Percentiles rank a stretch among this genome's conserved stretches.
Conservation (phyloP, 1,284 basidiomycete species). For the Ceratobasidium sp. region DNA sequence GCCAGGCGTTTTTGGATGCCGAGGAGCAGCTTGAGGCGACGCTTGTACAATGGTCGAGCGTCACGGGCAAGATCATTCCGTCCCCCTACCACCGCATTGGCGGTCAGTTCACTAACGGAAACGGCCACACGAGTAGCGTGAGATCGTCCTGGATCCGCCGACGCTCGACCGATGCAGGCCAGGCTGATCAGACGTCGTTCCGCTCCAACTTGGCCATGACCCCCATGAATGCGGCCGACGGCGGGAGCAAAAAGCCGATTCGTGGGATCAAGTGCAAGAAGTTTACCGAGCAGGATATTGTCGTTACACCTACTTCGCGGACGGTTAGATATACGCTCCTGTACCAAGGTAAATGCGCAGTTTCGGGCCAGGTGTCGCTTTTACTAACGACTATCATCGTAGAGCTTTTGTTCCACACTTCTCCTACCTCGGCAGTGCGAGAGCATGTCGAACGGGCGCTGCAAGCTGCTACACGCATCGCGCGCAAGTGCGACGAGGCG, state of each 20-base stretch:
- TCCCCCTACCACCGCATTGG: neutral
- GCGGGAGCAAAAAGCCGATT: slow-evolving; percentile 4
- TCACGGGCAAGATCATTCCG: slow-evolving; percentile 64
- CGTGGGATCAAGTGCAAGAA: slow-evolving; percentile 23
- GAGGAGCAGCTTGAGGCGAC: slow-evolving; percentile 62
- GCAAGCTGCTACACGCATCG: slow-evolving; percentile 64
- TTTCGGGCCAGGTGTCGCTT: slow-evolving; percentile 31
- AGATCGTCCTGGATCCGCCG: slow-evolving; percentile 31
- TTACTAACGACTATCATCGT: neutral
- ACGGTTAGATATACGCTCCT: slow-evolving; percentile 72
- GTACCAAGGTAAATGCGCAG: slow-evolving; percentile 60
- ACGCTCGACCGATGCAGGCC: slow-evolving; percentile 17
- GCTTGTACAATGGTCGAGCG: slow-evolving; percentile 66
- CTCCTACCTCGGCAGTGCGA: slow-evolving; percentile 53
- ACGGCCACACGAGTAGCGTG: slow-evolving; percentile 39
- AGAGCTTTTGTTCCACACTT: slow-evolving; percentile 58
- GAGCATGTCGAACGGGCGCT: slow-evolving; percentile 64
- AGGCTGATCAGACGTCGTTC: neutral
- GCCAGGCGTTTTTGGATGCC: slow-evolving; percentile 61
- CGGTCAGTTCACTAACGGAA: slow-evolving; percentile 27
- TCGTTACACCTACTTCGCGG: slow-evolving; percentile 71
- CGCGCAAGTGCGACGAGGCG: slow-evolving; percentile 66
- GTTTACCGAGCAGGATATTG: slow-evolving; percentile 60
- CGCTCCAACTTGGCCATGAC: slow-evolving; percentile 20
- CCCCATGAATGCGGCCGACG: neutral